Evolutionary conservation across 371 early-diverging fungal species (phyloP).

Genomic region (Haplosporangium sp.): DNA sequence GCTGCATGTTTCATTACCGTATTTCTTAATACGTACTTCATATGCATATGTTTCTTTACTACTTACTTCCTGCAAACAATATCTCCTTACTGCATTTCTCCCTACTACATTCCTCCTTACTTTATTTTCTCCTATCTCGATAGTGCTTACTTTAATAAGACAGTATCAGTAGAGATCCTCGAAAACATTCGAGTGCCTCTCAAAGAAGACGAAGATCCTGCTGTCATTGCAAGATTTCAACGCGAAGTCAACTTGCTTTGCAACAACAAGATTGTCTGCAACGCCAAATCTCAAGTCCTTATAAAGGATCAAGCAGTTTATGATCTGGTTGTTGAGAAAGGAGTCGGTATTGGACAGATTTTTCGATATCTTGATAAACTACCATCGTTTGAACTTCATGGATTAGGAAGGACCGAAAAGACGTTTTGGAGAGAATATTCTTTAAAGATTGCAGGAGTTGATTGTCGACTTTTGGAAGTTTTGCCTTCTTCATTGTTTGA

Average conservation of each 20-base stretch:
- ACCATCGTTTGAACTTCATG: conserved; percentile 63
- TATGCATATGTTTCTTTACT: not conserved
- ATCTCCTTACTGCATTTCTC: too few species aligned
- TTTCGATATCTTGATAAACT: conserved; percentile 66
- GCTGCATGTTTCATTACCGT: too few species aligned
- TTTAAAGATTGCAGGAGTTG: conserved; percentile 61
- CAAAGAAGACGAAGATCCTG: conserved; percentile 20
- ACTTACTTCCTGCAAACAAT: too few species aligned
- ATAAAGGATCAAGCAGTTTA: conserved; percentile 60
- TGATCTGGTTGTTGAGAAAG: conserved; percentile 63
- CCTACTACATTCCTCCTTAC: not conserved
- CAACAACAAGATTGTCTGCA: conserved; percentile 63
- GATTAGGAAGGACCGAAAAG: conserved; percentile 59
- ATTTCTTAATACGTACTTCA: not conserved
- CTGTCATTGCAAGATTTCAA: conserved; percentile 50
- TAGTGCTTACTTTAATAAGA: conserved; percentile 57
- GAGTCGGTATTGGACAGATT: conserved; percentile 71
- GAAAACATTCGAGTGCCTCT: conserved; percentile 45
- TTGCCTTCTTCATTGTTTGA: conserved; percentile 62
- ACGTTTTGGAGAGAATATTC: conserved; percentile 67
- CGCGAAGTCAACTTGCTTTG: conserved; percentile 68
- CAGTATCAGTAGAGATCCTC: conserved; percentile 42
- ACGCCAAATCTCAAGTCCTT: conserved; percentile 64
- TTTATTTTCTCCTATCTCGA: not conserved
- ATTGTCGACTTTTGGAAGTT: conserved; percentile 61